Percentiles rank a stretch among this genome's conserved stretches.
phyloP scores from a whole-genome alignment of 2,329 filamentous ascomycete genomes.

The Colletotrichum trifolii region DNA sequence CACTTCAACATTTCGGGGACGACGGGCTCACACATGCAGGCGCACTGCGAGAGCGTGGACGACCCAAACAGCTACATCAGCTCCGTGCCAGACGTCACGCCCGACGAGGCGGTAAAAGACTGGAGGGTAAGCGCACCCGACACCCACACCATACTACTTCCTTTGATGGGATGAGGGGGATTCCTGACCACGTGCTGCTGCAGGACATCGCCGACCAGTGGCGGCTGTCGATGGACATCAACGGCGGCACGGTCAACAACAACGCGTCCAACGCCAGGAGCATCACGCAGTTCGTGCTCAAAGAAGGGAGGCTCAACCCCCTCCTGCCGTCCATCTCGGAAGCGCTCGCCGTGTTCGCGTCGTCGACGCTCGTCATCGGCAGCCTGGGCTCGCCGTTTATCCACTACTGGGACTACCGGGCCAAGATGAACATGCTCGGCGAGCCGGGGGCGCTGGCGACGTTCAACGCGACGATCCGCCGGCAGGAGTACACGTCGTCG shows the following conservation, averaged over 20 bases:
- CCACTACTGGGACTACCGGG: slow-evolving; percentile 62
- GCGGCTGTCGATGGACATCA: slow-evolving; percentile 65
- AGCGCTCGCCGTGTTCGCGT: slow-evolving; percentile 76
- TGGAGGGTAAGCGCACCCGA: slow-evolving; percentile 55
- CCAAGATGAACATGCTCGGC: slow-evolving; percentile 47
- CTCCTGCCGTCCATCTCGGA: slow-evolving; percentile 77
- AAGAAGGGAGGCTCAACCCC: slow-evolving; percentile 53
- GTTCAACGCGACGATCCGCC: slow-evolving; percentile 73
- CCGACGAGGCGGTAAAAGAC: slow-evolving; percentile 52
- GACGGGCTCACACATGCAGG: slow-evolving; percentile 67
- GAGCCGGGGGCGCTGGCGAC: slow-evolving; percentile 59
- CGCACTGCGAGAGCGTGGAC: slow-evolving; percentile 68
- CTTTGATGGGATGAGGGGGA: neutral
- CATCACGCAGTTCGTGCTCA: slow-evolving; percentile 65
- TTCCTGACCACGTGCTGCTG: no score
- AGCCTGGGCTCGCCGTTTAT: slow-evolving; percentile 70
- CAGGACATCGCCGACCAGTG: slow-evolving; percentile 64
- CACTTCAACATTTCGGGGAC: slow-evolving; percentile 65
- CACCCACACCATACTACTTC: neutral
- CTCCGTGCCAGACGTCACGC: slow-evolving; percentile 48
- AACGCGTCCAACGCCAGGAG: slow-evolving; percentile 70
- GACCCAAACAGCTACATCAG: slow-evolving; percentile 67
- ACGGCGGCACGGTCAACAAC: slow-evolving; percentile 63
- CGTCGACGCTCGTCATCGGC: slow-evolving; percentile 72
- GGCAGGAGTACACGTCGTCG: slow-evolving; percentile 77